Percentiles rank a stretch among this genome's conserved stretches.
phyloP scores from a whole-genome alignment of 2,329 filamentous ascomycete species.

The Botrytis fragariae region DNA sequence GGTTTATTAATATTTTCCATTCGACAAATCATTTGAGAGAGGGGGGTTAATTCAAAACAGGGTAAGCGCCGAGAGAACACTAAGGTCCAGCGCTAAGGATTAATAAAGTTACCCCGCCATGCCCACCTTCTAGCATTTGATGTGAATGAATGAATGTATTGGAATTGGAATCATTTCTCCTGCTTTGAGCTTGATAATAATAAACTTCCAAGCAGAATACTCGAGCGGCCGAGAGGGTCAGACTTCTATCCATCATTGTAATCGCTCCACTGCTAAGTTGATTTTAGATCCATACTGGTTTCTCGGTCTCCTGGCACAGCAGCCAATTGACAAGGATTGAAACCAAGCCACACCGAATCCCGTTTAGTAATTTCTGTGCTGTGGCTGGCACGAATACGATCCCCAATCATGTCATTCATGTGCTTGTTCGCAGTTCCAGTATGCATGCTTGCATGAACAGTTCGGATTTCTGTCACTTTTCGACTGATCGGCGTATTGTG shows the following conservation, averaged over 20 bases:
- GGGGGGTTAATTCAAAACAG: background rate
- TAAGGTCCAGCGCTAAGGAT: conserved; percentile 1
- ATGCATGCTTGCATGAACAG: background rate
- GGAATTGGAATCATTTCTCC: background rate
- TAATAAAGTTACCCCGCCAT: conserved; percentile 11
- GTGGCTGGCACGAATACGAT: background rate
- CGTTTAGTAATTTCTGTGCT: background rate
- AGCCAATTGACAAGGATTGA: background rate
- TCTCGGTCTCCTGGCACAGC: background rate
- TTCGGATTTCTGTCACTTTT: background rate
- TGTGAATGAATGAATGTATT: background rate
- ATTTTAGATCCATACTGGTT: background rate
- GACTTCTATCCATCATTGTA: too few species aligned
- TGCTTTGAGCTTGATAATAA: background rate
- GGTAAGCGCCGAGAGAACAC: background rate
- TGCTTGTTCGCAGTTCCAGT: background rate
- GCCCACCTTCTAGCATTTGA: background rate
- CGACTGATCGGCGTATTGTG: background rate
- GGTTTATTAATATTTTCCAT: background rate
- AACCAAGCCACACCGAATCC: background rate
- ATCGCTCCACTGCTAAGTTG: background rate
- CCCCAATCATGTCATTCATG: background rate
- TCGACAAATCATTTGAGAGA: conserved; percentile 12
- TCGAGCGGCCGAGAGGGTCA: background rate
- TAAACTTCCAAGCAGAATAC: background rate